Evolutionary conservation across 2,329 filamentous ascomycete species (phyloP), one percentile per base, ranked within the genome.

Genomic region (Ascochyta fabae): DNA sequence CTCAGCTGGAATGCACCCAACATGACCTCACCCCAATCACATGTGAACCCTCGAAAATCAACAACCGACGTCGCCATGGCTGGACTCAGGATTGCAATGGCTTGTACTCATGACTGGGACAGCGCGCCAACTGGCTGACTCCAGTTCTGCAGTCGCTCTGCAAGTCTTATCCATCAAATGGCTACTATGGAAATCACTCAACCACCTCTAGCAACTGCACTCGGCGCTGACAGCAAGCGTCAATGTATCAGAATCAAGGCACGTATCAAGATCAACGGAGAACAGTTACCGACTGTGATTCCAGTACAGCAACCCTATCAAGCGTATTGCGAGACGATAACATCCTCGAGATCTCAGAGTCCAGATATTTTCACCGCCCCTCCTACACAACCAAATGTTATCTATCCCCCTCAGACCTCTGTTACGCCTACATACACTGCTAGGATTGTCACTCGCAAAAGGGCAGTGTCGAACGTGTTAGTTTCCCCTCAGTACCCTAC

Each of bases 261-360:
- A 26, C 43, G 44, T 7, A 51, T 31, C 26, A 49, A 48, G 24
- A 27, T 54, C 15, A 31, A 46, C 6, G 39, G 33, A 31, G 56
- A 66, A 16, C 19, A 40, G 13, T 9, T 36, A n/a, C 19, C 43
- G 23, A 27, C 35, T 46, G 33, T 15, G 33, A 31, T 23, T 35
- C 7, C 38, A 13, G 27, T 19, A 48, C 39, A 35, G 10, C 58
- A 39, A 15, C 58, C 56, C 6, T 62, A 65, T 19, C 65, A 67
- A 44, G 61, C 63, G 22, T 67, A 67, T 19, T 67, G 65, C 50
- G 57, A 55, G 22, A 67, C 65, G 4, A 58, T 59, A 48, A 44
- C 55, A 7, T 62, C 62, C 9, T 67, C 65, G 23, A 54, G 63
- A 31, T 41, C 61, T 35, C 22, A 56, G 6, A 66, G 56, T 40